Percentiles rank a stretch among this genome's conserved stretches.
Conservation (phyloP, 2,329 filamentous ascomycete genomes). For the Aspergillus felis region DNA sequence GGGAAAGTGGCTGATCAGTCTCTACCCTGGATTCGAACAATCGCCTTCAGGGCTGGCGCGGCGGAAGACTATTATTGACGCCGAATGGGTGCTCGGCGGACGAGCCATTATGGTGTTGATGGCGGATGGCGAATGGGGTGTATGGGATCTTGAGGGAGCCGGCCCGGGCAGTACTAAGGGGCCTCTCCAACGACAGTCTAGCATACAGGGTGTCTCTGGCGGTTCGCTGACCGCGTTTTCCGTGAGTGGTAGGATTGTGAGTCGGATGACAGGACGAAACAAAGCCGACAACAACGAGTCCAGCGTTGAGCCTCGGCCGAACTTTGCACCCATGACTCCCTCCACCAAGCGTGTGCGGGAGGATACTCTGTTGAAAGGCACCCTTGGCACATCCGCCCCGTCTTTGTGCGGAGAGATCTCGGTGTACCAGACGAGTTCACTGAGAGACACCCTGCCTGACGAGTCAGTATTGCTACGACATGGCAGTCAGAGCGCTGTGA, state of each 20-base stretch:
- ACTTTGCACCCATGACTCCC: constrained; percentile 46
- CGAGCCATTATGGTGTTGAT: constrained; percentile 44
- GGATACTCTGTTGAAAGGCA: constrained; percentile 42
- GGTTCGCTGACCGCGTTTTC: constrained; percentile 41
- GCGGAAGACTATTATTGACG: constrained; percentile 44
- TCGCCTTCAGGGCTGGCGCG: constrained; percentile 24
- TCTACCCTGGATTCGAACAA: constrained; percentile 41
- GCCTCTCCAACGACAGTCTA: constrained; percentile 36
- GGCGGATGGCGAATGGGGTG: constrained; percentile 47
- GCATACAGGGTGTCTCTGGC: constrained; percentile 36
- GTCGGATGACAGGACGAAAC: constrained; percentile 16
- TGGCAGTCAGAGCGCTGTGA: constrained; percentile 37
- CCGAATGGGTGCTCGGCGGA: constrained; percentile 44
- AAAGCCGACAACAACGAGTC: constrained; percentile 22
- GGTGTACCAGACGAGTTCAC: constrained; percentile 35
- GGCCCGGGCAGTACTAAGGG: constrained; percentile 39
- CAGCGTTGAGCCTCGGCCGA: constrained; percentile 29
- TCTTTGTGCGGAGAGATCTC: constrained; percentile 40
- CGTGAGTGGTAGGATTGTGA: constrained; percentile 38
- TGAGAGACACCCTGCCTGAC: constrained; percentile 35
- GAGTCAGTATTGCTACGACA: constrained; percentile 45
- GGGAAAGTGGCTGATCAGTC: constrained; percentile 43
- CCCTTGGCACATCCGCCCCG: constrained; percentile 22
- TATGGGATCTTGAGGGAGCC: constrained; percentile 47
- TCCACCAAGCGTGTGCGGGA: constrained; percentile 45